phyloP scores from a whole-genome alignment of 768 basidiomycete species.

The Cytidiella melzeri region DNA sequence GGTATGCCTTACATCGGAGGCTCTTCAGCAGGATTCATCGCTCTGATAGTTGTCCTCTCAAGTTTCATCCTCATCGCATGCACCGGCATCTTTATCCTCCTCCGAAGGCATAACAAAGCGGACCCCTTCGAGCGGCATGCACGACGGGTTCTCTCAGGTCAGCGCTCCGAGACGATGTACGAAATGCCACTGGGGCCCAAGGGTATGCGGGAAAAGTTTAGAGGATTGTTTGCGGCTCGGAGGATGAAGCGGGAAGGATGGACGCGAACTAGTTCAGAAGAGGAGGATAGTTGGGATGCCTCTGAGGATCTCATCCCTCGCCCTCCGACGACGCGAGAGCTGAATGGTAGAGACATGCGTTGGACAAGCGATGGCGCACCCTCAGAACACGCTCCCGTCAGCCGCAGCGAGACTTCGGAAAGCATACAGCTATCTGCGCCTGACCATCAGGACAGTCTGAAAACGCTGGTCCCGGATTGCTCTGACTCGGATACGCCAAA shows the following conservation, averaged over 20 bases:
- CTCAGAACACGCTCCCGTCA: background rate
- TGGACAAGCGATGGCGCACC: background rate
- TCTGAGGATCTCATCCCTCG: conserved; percentile 13
- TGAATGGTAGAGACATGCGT: background rate
- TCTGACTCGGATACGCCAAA: background rate
- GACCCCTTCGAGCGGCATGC: conserved; percentile 26
- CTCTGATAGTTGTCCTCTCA: conserved; percentile 47
- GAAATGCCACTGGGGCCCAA: conserved; percentile 15
- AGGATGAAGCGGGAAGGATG: conserved; percentile 36
- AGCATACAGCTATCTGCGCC: background rate
- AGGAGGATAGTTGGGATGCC: conserved; percentile 36
- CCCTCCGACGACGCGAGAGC: background rate
- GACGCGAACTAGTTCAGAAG: conserved; percentile 40
- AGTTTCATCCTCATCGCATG: conserved; percentile 48
- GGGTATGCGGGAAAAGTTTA: conserved; percentile 22
- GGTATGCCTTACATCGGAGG: conserved; percentile 18
- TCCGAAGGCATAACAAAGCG: conserved; percentile 43
- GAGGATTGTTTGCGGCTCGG: conserved; percentile 21
- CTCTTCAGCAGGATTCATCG: conserved; percentile 47
- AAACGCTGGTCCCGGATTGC: background rate
- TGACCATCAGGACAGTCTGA: background rate
- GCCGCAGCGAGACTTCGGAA: background rate
- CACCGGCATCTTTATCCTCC: conserved; percentile 49
- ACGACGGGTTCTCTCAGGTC: conserved; percentile 18
- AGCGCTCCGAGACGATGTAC: conserved; percentile 10